Evolutionary conservation across 1,284 basidiomycete species (phyloP).

Genomic region (Chiua sp.): DNA sequence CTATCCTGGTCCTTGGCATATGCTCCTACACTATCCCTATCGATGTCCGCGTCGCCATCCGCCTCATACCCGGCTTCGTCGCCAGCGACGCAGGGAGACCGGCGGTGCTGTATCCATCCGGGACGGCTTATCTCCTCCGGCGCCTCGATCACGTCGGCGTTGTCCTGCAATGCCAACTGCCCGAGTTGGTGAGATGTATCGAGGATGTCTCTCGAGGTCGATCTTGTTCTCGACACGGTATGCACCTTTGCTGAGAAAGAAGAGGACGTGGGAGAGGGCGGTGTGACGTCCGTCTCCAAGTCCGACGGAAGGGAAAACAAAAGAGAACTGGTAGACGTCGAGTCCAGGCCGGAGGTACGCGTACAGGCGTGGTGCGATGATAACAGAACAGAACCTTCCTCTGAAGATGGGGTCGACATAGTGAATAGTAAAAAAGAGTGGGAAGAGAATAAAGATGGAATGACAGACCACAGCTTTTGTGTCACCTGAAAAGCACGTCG

Average conservation of each 20-base stretch:
- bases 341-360: constrained; percentile 12
- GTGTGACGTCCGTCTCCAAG: constrained; percentile 24
- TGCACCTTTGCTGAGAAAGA: background rate
- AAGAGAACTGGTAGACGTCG: constrained; percentile 14
- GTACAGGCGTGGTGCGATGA: too few relatives aligned
- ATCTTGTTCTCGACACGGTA: background rate
- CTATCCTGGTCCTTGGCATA: too few relatives aligned
- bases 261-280: constrained; percentile 21
- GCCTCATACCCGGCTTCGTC: constrained; percentile 35
- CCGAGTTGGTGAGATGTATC: constrained; percentile 17
- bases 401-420: constrained; percentile 21
- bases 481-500: constrained; percentile 1
- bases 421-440: background rate
- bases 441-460: too few relatives aligned
- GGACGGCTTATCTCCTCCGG: background rate
- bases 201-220: constrained; percentile 9
- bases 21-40: too few relatives aligned
- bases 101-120: background rate
- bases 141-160: background rate
- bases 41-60: constrained; percentile 28
- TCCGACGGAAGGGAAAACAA: constrained; percentile 18
- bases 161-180: background rate
- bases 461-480: constrained; percentile 7
- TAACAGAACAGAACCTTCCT: constrained; percentile 10
- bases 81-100: background rate